A percentile compares a stretch with the other conserved stretches of the same genome.
Conservation (phyloP, 331 rosid genomes). For the Erythrophleum ivorense region DNA sequence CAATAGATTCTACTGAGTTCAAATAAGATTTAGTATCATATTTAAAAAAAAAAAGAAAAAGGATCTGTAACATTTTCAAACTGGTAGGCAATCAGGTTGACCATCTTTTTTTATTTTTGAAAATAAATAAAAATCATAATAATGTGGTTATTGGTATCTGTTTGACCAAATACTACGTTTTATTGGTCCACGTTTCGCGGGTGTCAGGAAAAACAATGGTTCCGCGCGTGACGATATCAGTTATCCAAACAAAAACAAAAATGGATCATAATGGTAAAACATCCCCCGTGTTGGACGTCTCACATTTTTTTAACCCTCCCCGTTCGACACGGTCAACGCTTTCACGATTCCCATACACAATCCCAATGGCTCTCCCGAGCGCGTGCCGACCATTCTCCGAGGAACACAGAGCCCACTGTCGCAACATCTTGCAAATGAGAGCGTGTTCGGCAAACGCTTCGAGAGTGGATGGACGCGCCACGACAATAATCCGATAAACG, state of each 20-base stretch:
- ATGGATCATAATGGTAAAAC: no score
- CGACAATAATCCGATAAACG: neutral
- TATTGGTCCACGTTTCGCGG: conserved; percentile 33
- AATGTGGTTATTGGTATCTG: neutral
- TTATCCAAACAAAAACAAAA: neutral
- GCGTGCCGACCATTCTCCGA: neutral
- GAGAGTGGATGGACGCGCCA: neutral
- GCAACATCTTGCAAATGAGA: neutral
- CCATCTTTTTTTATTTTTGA: neutral
- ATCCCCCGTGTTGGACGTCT: neutral
- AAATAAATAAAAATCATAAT: neutral
- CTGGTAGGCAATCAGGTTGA: neutral
- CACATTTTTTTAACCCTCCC: neutral
- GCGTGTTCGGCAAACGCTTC: neutral
- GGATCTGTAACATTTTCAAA: neutral
- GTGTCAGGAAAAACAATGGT: neutral
- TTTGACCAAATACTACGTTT: conserved; percentile 23
- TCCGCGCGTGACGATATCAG: conserved; percentile 14
- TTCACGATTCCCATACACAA: neutral
- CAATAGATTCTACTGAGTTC: no score
- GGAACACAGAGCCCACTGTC: no score
- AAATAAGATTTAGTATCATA: no score
- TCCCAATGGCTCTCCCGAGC: neutral
- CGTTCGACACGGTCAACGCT: conserved; percentile 33
- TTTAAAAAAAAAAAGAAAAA: no score